Percentiles rank a stretch among this genome's conserved stretches.
phyloP scores from a whole-genome alignment of 2,329 filamentous ascomycete species.

The Paradendryphiella salina region DNA sequence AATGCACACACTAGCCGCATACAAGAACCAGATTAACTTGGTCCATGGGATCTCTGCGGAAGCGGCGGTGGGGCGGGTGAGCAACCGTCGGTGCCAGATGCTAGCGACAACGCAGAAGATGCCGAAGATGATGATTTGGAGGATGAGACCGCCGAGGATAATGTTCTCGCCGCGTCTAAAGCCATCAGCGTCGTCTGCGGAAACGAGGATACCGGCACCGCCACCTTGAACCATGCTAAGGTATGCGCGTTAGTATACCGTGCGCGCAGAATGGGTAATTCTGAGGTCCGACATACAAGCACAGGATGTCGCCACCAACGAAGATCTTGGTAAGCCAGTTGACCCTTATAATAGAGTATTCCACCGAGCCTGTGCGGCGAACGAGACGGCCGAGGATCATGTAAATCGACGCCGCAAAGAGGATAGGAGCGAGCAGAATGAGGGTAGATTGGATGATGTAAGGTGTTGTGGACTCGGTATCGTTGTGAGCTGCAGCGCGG shows the following conservation, averaged over 20 bases:
- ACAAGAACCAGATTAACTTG: conserved; percentile 44
- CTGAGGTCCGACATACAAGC: conserved; percentile 43
- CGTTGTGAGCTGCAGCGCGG: conserved; percentile 43
- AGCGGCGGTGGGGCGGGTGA: conserved; percentile 33
- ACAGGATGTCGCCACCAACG: conserved; percentile 58
- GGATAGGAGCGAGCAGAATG: conserved; percentile 44
- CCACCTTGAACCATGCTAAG: conserved; percentile 51
- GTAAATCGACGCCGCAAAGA: conserved; percentile 55
- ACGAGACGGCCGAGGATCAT: conserved; percentile 53
- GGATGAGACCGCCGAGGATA: conserved; percentile 59
- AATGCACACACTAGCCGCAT: conserved; percentile 49
- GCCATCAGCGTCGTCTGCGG: conserved; percentile 26
- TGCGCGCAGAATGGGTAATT: background rate
- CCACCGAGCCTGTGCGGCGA: conserved; percentile 48
- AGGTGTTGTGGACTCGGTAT: conserved; percentile 30
- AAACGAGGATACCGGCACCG: conserved; percentile 52
- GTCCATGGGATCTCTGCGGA: conserved; percentile 39
- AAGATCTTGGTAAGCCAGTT: conserved; percentile 59
- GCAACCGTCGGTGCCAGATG: conserved; percentile 56
- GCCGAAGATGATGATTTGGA: conserved; percentile 62
- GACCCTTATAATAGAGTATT: conserved; percentile 49
- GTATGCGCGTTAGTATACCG: background rate
- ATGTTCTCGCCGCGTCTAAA: conserved; percentile 54
- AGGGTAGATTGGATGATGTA: conserved; percentile 50
- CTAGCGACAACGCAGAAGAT: conserved; percentile 57